Evolutionary conservation across 306 rosid genomes (phyloP), one percentile per base, ranked within the genome.

Genomic region (Crotalaria pallida): DNA sequence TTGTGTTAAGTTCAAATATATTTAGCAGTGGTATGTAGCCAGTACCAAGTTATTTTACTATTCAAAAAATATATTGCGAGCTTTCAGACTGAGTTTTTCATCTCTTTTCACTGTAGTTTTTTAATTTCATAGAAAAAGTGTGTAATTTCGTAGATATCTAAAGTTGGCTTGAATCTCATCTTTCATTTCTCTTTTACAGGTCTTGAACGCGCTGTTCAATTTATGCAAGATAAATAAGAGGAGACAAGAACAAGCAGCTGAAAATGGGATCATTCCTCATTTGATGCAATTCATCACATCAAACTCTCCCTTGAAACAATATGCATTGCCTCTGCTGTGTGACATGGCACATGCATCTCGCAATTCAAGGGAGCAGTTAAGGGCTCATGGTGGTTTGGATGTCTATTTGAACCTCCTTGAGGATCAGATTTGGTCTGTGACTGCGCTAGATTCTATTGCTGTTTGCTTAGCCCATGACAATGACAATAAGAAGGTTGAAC

Each of bases 291-390:
- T 91, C 76, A 87, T 95, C 59, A 93, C 90, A 65, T 95, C 89
- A 18, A 85, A 91, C 79, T 95, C 99, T 81, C 97, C 89, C 38
- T 80, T 95, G 84, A 91, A 86, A 79, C 92, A 83, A 74, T 73
- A 83, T 77, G 99, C 99, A 10, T 82, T 95, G 79, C 99, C 99
- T 79, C 80, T 95, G 49, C 82, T 95, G 43, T 95, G 99, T 77
- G 97, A 95, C 83, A 95, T 95, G 97, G 99, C 99, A 55, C 99
- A 95, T 83, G 99, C 99, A 57, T 95, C 99, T 70, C 91, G 99
- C 51, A 95, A 95, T 80, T 95, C 99, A 6, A 86, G 99, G 80
- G 99, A 95, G 88, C 99, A 95, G 72, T 72, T 95, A 77, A 85
- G 99, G 82, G 99, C 99, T 51, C 99, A 95, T 72, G 99, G 99